Evolutionary conservation across 2,329 filamentous ascomycete species (phyloP).

Genomic region (Aspergillus sp.): DNA sequence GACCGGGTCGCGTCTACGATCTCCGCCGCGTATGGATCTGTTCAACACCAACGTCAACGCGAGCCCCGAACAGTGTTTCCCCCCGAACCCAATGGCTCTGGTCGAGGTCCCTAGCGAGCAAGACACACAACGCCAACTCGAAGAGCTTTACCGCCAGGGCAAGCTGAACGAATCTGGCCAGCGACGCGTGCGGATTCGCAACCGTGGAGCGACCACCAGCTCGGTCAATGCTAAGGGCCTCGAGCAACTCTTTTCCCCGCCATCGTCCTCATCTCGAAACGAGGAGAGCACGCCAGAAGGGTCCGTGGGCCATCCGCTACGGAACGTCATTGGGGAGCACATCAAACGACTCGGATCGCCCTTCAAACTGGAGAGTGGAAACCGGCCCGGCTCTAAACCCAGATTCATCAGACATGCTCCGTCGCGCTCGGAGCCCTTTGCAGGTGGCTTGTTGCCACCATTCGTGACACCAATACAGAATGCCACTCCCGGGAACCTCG

Average conservation of each 20-base stretch:
- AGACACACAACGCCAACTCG: constrained; percentile 55
- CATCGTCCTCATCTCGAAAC: constrained; percentile 33
- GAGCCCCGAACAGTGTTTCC: constrained; percentile 41
- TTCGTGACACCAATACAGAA: constrained; percentile 14
- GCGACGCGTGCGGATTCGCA: constrained; percentile 59
- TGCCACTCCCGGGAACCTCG: constrained; percentile 17
- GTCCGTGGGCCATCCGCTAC: constrained; percentile 24
- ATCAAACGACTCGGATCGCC: constrained; percentile 50
- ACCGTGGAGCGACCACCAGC: constrained; percentile 61
- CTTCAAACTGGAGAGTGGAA: constrained; percentile 42
- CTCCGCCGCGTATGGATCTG: constrained; percentile 57
- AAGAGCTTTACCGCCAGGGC: constrained; percentile 44
- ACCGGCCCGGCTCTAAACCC: constrained; percentile 29
- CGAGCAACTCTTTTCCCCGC: constrained; percentile 55
- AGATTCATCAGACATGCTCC: constrained; percentile 40
- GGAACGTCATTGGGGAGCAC: constrained; percentile 36
- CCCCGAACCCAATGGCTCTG: constrained; percentile 40
- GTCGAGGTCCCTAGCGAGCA: constrained; percentile 52
- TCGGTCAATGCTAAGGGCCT: constrained; percentile 55
- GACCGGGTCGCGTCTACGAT: constrained; percentile 44
- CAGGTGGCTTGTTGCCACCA: constrained; percentile 24
- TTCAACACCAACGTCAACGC: constrained; percentile 30
- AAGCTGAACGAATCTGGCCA: constrained; percentile 49
- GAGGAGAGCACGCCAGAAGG: constrained; percentile 24
- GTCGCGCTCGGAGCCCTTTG: constrained; percentile 46